Evolutionary conservation across 2,329 filamentous ascomycete species (phyloP).

Genomic region (Apiospora aurea): DNA sequence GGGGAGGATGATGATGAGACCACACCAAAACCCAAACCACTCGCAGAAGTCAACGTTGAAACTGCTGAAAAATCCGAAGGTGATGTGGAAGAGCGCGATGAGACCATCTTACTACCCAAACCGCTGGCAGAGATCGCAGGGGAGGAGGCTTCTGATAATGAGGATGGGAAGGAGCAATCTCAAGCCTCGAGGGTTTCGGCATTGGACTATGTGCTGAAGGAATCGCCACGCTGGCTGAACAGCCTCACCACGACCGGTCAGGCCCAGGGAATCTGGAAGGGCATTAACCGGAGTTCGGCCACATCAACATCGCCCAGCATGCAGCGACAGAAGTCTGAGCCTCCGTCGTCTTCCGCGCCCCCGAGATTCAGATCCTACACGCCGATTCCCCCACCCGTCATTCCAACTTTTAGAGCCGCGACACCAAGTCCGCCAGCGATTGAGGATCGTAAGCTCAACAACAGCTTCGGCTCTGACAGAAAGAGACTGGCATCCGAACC

Average conservation of each 20-base stretch:
- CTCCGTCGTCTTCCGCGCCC: not conserved
- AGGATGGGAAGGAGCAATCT: constrained; percentile 17
- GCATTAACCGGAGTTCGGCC: not conserved
- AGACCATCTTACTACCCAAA: constrained; percentile 23
- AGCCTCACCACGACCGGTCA: constrained; percentile 28
- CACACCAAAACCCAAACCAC: constrained; percentile 26
- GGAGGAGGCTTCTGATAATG: constrained; percentile 17
- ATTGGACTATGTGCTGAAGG: constrained; percentile 33
- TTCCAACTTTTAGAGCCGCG: not conserved
- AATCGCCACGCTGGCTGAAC: constrained; percentile 34
- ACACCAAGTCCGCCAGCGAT: not conserved
- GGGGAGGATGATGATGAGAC: not conserved
- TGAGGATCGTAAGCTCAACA: not conserved
- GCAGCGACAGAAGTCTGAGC: not conserved
- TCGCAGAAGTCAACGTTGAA: constrained; percentile 30
- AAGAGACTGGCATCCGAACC: not conserved
- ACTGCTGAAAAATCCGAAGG: constrained; percentile 20
- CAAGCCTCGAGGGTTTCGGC: constrained; percentile 30
- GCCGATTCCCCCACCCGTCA: constrained; percentile 12
- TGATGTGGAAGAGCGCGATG: constrained; percentile 2
- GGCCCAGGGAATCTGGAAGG: not conserved
- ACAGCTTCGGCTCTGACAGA: not conserved
- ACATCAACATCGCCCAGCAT: not conserved
- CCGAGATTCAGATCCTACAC: not conserved
- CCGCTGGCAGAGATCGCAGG: constrained; percentile 33